These are phyloP conservation scores for Lepiota venenata DNA, from an alignment of 768 basidiomycete species.

Conservation along the genomic window DNA sequence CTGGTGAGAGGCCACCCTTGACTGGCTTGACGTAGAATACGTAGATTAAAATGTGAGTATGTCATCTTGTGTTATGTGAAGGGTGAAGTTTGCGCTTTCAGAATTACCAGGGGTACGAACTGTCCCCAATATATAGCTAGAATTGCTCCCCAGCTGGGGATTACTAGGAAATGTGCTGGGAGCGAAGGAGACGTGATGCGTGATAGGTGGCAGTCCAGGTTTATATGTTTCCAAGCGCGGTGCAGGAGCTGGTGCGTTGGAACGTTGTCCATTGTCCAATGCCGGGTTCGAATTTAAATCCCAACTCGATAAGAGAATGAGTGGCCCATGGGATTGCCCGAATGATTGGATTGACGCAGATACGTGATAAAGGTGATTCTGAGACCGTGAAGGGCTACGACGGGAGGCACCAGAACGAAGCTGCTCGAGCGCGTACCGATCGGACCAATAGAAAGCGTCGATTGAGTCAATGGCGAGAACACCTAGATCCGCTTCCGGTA, in stretches of 20 bases:
- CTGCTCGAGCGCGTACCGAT: conserved; percentile 64
- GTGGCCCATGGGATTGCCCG: conserved; percentile 11
- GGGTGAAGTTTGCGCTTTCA: neutral
- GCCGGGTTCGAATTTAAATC: conserved; percentile 11
- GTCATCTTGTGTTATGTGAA: conserved; percentile 8
- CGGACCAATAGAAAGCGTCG: conserved; percentile 75
- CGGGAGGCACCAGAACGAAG: conserved; percentile 22
- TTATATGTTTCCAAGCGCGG: neutral
- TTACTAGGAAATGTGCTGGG: neutral
- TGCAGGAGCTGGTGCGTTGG: neutral
- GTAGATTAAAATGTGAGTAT: neutral
- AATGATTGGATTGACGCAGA: conserved; percentile 34
- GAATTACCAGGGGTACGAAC: conserved; percentile 5
- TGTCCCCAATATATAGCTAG: neutral
- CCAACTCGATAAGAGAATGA: conserved; percentile 16
- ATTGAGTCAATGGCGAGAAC: conserved; percentile 74
- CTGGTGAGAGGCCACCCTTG: neutral
- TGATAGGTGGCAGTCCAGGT: neutral
- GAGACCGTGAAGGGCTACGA: conserved; percentile 11
- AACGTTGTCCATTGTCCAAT: neutral
- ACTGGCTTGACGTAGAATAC: no score
- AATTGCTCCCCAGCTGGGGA: neutral
- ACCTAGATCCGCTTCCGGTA: conserved; percentile 55
- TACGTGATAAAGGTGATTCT: conserved; percentile 35
- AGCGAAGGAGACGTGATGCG: neutral